Evolutionary conservation across 352 stramenopile genomes (phyloP).

Genomic region (Porosira glacialis): DNA sequence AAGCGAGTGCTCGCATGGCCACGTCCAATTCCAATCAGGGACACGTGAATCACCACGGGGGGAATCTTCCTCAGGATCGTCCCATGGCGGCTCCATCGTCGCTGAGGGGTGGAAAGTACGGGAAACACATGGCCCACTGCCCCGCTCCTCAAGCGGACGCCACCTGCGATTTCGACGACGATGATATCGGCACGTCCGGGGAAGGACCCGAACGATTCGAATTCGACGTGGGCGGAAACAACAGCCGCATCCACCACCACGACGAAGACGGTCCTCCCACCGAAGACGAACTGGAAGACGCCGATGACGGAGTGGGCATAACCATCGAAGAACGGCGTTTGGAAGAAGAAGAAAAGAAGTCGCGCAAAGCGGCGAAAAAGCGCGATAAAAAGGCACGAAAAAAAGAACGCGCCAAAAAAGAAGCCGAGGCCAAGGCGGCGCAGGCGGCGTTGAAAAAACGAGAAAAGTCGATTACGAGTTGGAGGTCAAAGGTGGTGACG

Average conservation of each 20-base stretch:
- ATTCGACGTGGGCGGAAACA: constrained; percentile 20
- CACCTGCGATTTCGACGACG: neutral
- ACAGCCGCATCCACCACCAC: neutral
- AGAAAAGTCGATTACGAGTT: constrained; percentile 65
- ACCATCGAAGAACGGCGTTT: too few relatives aligned
- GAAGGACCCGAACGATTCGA: constrained; percentile 35
- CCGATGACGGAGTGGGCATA: too few relatives aligned
- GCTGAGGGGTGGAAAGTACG: constrained; percentile 1
- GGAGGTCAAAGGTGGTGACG: constrained; percentile 62
- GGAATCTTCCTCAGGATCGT: too few relatives aligned
- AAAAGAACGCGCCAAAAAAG: constrained; percentile 65
- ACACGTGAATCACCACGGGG: too few relatives aligned
- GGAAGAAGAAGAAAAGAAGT: constrained; percentile 60
- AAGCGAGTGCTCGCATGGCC: constrained; percentile 24
- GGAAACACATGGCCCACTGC: neutral
- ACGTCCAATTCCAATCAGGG: too few relatives aligned
- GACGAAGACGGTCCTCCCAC: constrained; percentile 10
- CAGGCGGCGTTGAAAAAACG: constrained; percentile 63
- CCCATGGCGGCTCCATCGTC: constrained; percentile 10
- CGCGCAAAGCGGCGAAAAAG: constrained; percentile 57
- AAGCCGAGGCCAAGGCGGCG: constrained; percentile 66
- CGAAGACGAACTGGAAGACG: constrained; percentile 3
- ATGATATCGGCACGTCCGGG: too few relatives aligned
- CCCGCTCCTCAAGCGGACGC: constrained; percentile 21
- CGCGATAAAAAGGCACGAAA: constrained; percentile 71